Evolutionary conservation across 768 basidiomycete species (phyloP).

Genomic region (Pleurotus tuoliensis): DNA sequence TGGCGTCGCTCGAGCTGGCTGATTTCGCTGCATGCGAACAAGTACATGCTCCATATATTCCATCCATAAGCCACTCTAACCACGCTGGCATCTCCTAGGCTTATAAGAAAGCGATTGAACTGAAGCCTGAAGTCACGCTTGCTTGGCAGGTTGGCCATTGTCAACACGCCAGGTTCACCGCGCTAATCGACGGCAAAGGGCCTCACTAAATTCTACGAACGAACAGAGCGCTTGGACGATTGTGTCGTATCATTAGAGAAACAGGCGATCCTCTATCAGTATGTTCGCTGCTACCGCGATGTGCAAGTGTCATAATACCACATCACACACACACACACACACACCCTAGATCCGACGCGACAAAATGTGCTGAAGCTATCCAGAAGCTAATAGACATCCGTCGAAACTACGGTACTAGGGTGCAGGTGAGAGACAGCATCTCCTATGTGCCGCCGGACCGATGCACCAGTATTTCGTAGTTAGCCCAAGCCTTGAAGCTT

Average conservation of each 20-base stretch:
- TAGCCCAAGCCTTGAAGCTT: conserved; percentile 61
- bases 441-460: not conserved
- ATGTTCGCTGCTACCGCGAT: no score
- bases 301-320: no score
- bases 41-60: conserved; percentile 44
- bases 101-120: conserved; percentile 71
- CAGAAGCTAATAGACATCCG: conserved; percentile 72
- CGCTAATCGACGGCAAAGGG: conserved; percentile 44
- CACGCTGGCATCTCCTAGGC: conserved; percentile 36
- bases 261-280: conserved; percentile 54
- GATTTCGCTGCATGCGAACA: conserved; percentile 75
- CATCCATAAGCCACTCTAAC: conserved; percentile 5
- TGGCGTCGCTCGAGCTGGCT: conserved; percentile 75
- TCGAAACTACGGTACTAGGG: conserved; percentile 53
- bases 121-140: conserved; percentile 65
- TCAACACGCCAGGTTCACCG: not conserved
- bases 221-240: conserved; percentile 52
- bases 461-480: conserved; percentile 32
- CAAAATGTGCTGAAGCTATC: conserved; percentile 76
- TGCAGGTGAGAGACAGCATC: conserved; percentile 41
- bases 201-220: conserved; percentile 68
- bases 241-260: conserved; percentile 49
- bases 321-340: no score
- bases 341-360: conserved; percentile 57
- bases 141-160: conserved; percentile 76